Conservation (phyloP, 2,329 filamentous ascomycete genomes). For the Aspergillus cejpii region DNA sequence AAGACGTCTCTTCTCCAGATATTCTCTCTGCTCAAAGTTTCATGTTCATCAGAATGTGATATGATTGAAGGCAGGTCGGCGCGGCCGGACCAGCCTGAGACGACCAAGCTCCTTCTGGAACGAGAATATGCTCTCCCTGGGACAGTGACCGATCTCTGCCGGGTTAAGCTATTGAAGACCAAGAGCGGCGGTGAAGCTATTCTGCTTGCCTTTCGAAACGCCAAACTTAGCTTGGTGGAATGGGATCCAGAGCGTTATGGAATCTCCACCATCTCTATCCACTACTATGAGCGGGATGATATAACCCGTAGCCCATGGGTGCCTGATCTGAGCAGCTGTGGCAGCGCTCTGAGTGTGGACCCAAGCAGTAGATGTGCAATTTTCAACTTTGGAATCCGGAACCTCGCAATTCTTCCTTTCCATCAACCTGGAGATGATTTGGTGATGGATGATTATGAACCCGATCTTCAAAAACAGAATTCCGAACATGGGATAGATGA, state of each 20-base stretch:
- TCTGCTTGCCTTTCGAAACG: conserved; percentile 77
- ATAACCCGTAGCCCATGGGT: conserved; percentile 76
- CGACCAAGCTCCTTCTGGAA: conserved; percentile 74
- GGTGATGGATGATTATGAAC: conserved; percentile 85
- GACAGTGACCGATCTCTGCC: conserved; percentile 73
- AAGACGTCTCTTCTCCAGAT: conserved; percentile 91
- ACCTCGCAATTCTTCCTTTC: conserved; percentile 90
- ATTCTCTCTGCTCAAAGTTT: conserved; percentile 64
- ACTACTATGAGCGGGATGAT: conserved; percentile 97
- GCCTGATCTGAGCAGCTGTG: conserved; percentile 64
- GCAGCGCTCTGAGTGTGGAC: conserved; percentile 79
- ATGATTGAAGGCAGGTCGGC: conserved; percentile 46
- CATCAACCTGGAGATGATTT: conserved; percentile 78
- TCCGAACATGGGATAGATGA: conserved; percentile 40
- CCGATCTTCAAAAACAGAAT: conserved; percentile 65
- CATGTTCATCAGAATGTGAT: conserved; percentile 39
- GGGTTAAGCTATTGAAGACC: conserved; percentile 64
- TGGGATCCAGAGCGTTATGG: conserved; percentile 79
- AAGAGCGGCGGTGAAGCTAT: conserved; percentile 78
- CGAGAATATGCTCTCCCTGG: conserved; percentile 79
- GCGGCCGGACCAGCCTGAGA: conserved; percentile 57
- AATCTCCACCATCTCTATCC: conserved; percentile 85
- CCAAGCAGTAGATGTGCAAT: conserved; percentile 89
- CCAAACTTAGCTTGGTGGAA: conserved; percentile 85
- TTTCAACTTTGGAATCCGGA: conserved; percentile 82